Evolutionary conservation across 1,284 basidiomycete genomes (phyloP), one percentile per base, ranked within the genome.

Genomic region (Uromyces viciae-fabae): DNA sequence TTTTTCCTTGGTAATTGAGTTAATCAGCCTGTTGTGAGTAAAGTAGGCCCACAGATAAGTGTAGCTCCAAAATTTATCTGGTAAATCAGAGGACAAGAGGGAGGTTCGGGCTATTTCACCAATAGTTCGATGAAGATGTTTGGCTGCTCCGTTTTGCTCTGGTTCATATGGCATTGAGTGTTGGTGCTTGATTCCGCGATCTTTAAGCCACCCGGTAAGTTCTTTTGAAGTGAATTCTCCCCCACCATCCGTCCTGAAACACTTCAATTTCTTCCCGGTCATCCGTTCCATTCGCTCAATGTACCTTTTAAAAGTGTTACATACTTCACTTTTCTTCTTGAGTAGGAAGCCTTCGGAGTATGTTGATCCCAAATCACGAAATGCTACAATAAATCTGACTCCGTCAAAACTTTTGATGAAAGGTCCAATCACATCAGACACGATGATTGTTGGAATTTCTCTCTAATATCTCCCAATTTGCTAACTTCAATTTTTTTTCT

Each of bases 101-200:
- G 56, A 38, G 3, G 77, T 73, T 9, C 56, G 19, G 0, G 49
- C 77, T 5, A 72, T 80, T 11, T 73, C 77, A 1, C 52, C 52
- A 43, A 80, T 31, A 0, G 77, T 80, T 0, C 77, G 49, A 43
- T 80, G 68, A 0, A 72, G 33, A 1, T 69, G 52, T 64, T 80
- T 42, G 2, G 77, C 77, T 14, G 54, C 58, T 2, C 77, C 77
- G 28, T 80, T 78, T 49, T 80, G 77, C 33, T 80, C 28, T 7
- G 36, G 77, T 8, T 58, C 28, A 25, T 72, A 80, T 1, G 77
- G 68, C 54, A 58, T 80, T 4, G 40, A 60, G 3, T 64, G 54
- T 36, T 80, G 49, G 25, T 80, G 77, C 17, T 38, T 9, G 19
- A 80, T 80, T 0, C 77, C 77, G 17, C 73, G 60, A 14, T 56